Evolutionary conservation across 2,329 filamentous ascomycete species (phyloP).

Genomic region (Thielaviopsis ethacetica): DNA sequence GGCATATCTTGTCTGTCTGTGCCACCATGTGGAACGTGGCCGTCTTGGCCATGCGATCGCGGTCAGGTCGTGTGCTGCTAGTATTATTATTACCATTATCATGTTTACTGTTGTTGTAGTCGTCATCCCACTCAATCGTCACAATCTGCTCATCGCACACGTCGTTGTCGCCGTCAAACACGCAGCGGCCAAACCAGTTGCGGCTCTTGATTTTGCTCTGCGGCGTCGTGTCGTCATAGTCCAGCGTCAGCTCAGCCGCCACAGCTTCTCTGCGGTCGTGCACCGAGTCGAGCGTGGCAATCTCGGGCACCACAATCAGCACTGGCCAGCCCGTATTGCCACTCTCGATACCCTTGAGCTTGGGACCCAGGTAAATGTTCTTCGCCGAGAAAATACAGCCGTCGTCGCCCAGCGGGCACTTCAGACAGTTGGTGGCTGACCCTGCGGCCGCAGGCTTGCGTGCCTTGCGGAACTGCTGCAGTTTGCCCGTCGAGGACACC

Average conservation of each 20-base stretch:
- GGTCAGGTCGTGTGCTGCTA: no score
- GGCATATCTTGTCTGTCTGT: conserved; percentile 71
- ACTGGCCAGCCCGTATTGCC: conserved; percentile 68
- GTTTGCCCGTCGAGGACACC: conserved; percentile 58
- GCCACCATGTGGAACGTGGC: conserved; percentile 91
- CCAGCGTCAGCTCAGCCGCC: conserved; percentile 29
- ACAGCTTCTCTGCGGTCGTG: conserved; percentile 25
- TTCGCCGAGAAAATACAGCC: conserved; percentile 75
- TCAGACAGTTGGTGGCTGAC: conserved; percentile 69
- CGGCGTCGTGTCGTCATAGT: conserved; percentile 33
- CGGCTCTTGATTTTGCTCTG: conserved; percentile 27
- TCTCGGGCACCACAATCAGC: conserved; percentile 78
- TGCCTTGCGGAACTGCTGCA: conserved; percentile 61
- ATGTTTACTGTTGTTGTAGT: conserved; percentile 17
- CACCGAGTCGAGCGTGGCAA: conserved; percentile 53
- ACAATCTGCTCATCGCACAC: conserved; percentile 89
- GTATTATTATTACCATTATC: no score
- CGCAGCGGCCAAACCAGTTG: conserved; percentile 86
- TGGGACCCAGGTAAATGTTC: conserved; percentile 59
- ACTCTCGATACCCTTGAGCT: conserved; percentile 40
- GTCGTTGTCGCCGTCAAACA: conserved; percentile 84
- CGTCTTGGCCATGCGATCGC: conserved; percentile 51
- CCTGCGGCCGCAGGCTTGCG: conserved; percentile 65
- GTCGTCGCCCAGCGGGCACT: conserved; percentile 36
- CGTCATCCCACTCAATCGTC: conserved; percentile 73